Percentiles rank a stretch among this genome's conserved stretches.
Conservation (phyloP, 768 basidiomycete genomes). For the Filobasidium wieringae region DNA sequence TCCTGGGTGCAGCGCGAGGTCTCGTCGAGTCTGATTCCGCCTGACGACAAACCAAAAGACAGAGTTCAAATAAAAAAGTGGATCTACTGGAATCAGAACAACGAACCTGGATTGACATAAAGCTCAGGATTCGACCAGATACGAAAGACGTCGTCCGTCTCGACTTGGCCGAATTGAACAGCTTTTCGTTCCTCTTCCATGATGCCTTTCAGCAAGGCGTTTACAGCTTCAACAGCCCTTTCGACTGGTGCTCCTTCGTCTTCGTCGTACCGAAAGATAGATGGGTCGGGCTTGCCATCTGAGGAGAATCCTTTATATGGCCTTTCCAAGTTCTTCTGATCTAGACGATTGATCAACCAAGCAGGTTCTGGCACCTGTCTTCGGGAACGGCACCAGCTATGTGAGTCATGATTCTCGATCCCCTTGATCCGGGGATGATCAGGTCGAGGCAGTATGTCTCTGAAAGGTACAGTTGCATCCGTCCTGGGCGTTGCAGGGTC, state of each 20-base stretch:
- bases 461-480: constrained; percentile 23
- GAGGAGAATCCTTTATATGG: constrained; percentile 24
- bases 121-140: constrained; percentile 27
- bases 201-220: constrained; percentile 16
- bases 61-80: neutral
- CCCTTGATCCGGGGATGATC: constrained; percentile 25
- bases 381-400: constrained; percentile 22
- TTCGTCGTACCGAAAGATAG: constrained; percentile 17
- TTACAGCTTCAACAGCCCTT: constrained; percentile 16
- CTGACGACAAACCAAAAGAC: neutral
- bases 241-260: constrained; percentile 28
- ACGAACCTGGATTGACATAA: constrained; percentile 24
- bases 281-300: constrained; percentile 20
- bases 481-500: constrained; percentile 21
- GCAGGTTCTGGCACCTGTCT: constrained; percentile 19
- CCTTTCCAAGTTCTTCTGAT: constrained; percentile 18
- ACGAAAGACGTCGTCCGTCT: constrained; percentile 18
- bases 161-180: constrained; percentile 18
- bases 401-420: constrained; percentile 18
- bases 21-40: constrained; percentile 29
- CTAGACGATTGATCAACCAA: constrained; percentile 26
- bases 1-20: constrained; percentile 15
- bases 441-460: constrained; percentile 20
- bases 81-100: neutral
- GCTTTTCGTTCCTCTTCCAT: constrained; percentile 13